Evolutionary conservation across 768 basidiomycete genomes (phyloP), one percentile per base, ranked within the genome.

Genomic region (Auriscalpium microsporum): DNA sequence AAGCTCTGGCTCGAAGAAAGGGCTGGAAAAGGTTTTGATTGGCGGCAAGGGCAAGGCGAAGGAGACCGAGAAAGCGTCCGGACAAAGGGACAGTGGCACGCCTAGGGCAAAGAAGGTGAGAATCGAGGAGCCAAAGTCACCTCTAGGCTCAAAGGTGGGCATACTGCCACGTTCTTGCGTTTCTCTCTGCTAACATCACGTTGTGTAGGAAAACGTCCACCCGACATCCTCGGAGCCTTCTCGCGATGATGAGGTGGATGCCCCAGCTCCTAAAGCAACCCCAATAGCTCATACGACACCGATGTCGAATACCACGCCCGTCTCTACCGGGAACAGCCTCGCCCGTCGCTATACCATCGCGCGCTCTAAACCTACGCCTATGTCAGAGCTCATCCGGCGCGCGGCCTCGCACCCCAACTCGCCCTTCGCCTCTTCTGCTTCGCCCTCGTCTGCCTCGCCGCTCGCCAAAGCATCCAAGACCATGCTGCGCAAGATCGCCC

Each of bases 341-440:
- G 35, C 50, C 11, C 40, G 52, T 4, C 52, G 58, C 4, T 64
- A 50, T 55, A 53, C 53, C 17, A 45, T 63, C 52, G 52, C 48
- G 36, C 50, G 49, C 19, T 44, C 61, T 47, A 82, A 76, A 60
- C 68, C 75, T 21, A 80, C 81, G 3, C 78, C 85, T 4, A 86
- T 90, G 84, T 78, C 81, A 49, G 88, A 89, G 66, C 79, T 89
- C 58, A 87, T 90, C 58, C 78, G 80, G 48, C 83, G 81, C 53
- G 87, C 81, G 34, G 84, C 82, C 64, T 81, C 85, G 1, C 74
- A 79, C 56, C 82, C 85, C 14, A 79, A 73, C 53, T 85, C 87
- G 10, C 85, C 83, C 0, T 83, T 80, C 64, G 63, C 72, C 35
- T 62, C 68, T 16, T 65, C 74, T 17, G 38, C 64, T 3, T 59